phyloP scores from a whole-genome alignment of 1,284 basidiomycete species.

The Taiwanofungus camphoratus region DNA sequence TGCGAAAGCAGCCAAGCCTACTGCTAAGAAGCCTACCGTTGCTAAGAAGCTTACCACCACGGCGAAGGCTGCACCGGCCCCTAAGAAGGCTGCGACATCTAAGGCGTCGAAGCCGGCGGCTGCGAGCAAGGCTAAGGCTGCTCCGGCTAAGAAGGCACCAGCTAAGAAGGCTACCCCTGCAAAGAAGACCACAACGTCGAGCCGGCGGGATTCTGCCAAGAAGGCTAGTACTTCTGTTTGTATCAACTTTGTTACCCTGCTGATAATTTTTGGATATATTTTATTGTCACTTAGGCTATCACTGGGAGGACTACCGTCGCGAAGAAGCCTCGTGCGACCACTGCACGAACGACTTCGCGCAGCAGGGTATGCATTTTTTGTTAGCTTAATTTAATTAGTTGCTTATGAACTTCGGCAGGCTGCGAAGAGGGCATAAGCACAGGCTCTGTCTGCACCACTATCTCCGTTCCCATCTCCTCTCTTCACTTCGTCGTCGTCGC shows the following conservation, averaged over 20 bases:
- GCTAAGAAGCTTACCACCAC: conserved; percentile 22
- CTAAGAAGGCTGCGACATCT: conserved; percentile 24
- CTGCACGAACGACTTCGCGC: conserved; percentile 12
- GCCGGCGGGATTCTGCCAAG: conserved; percentile 48
- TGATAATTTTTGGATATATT: background rate
- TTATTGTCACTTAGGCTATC: conserved; percentile 32
- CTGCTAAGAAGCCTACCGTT: conserved; percentile 19
- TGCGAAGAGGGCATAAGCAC: conserved; percentile 23
- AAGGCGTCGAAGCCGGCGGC: conserved; percentile 19
- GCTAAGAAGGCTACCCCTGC: conserved; percentile 40
- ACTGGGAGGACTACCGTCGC: conserved; percentile 39
- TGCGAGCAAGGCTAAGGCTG: conserved; percentile 19
- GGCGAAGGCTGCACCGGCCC: conserved; percentile 20
- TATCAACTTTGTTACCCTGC: background rate
- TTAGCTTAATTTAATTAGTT: background rate
- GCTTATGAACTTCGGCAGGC: conserved; percentile 12
- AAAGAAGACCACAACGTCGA: conserved; percentile 44
- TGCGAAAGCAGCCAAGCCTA: conserved; percentile 18
- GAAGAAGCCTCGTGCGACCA: conserved; percentile 21
- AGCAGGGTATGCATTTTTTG: conserved; percentile 14
- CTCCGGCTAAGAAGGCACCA: conserved; percentile 26
- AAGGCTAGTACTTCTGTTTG: conserved; percentile 33
- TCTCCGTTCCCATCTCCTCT: conserved; percentile 5
- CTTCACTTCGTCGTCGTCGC: background rate
- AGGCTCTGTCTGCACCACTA: background rate